These are phyloP conservation scores for Filosporella fistucella DNA, from an alignment of 495 filamentous ascomycete genomes.

Conservation along the genomic window DNA sequence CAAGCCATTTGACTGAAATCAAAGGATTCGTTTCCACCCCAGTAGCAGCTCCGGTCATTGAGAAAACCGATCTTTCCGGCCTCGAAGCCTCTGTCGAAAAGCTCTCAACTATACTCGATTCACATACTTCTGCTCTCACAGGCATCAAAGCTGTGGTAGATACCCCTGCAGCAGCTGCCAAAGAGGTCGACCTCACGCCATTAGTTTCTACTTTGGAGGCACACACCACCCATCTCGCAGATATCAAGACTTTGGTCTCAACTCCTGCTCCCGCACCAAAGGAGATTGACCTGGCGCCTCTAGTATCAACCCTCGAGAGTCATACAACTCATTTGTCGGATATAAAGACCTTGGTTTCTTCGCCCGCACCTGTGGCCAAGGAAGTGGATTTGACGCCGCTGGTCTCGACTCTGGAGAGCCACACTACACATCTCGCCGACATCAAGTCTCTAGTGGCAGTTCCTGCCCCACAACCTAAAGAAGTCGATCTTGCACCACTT, in stretches of 20 bases:
- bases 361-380: slow-evolving; percentile 3
- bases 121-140: slow-evolving; percentile 7
- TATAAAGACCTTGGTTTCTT: background rate
- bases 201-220: slow-evolving; percentile 8
- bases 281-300: slow-evolving; percentile 4
- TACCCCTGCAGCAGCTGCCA: slow-evolving; percentile 2
- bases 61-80: slow-evolving; percentile 15
- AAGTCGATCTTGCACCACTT: slow-evolving; percentile 7
- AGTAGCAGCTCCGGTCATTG: slow-evolving; percentile 1
- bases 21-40: background rate
- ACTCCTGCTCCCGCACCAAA: slow-evolving; percentile 8
- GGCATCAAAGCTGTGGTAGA: slow-evolving; percentile 16
- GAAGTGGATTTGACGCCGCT: slow-evolving; percentile 11
- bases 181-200: slow-evolving; percentile 13
- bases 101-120: slow-evolving; percentile 5
- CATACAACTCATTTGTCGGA: background rate
- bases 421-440: slow-evolving; percentile 1
- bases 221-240: slow-evolving; percentile 1
- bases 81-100: slow-evolving; percentile 14
- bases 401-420: slow-evolving; percentile 1
- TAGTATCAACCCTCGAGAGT: background rate
- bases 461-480: slow-evolving; percentile 3
- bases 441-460: slow-evolving; percentile 6
- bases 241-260: slow-evolving; percentile 9
- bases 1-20: background rate